Evolutionary conservation across 305 asterid species (phyloP).

Genomic region (Fraxinus paxiana): DNA sequence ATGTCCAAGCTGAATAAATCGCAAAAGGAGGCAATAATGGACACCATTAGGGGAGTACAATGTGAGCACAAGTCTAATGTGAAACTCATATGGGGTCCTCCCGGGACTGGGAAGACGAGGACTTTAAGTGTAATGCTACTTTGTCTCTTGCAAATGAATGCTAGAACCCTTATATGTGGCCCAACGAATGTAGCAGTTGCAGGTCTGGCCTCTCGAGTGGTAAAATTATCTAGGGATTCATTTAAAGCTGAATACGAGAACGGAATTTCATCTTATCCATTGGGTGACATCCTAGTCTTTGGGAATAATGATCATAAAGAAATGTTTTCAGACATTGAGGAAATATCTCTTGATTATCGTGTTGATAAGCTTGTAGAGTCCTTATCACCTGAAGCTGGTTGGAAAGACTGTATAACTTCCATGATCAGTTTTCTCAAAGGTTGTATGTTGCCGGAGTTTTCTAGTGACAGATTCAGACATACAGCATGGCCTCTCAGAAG

Average conservation of each 20-base stretch:
- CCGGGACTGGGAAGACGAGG: constrained; percentile 70
- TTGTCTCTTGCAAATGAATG: constrained; percentile 38
- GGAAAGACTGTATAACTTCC: constrained; percentile 37
- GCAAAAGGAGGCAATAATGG: constrained; percentile 43
- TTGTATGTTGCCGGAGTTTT: constrained; percentile 38
- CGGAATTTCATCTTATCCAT: constrained; percentile 26
- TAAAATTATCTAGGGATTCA: constrained; percentile 33
- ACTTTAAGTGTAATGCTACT: constrained; percentile 46
- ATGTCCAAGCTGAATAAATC: constrained; percentile 43
- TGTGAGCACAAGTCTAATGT: constrained; percentile 45
- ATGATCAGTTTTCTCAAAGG: constrained; percentile 47
- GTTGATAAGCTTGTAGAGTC: constrained; percentile 40
- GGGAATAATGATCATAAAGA: constrained; percentile 49
- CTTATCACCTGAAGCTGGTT: constrained; percentile 41
- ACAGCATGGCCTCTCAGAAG: constrained; percentile 30
- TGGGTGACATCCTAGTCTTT: constrained; percentile 55
- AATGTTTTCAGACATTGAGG: constrained; percentile 45
- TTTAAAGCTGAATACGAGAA: constrained; percentile 21
- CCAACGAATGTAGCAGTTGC: constrained; percentile 57
- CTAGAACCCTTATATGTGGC: constrained; percentile 50
- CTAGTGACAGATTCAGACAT: constrained; percentile 31
- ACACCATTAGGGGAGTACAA: constrained; percentile 27
- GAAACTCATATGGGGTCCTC: constrained; percentile 71
- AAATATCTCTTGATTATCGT: constrained; percentile 54
- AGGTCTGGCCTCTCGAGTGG: constrained; percentile 50